phyloP scores from a whole-genome alignment of 108 stramenopile species.

The Cylindrotheca fusiformis region DNA sequence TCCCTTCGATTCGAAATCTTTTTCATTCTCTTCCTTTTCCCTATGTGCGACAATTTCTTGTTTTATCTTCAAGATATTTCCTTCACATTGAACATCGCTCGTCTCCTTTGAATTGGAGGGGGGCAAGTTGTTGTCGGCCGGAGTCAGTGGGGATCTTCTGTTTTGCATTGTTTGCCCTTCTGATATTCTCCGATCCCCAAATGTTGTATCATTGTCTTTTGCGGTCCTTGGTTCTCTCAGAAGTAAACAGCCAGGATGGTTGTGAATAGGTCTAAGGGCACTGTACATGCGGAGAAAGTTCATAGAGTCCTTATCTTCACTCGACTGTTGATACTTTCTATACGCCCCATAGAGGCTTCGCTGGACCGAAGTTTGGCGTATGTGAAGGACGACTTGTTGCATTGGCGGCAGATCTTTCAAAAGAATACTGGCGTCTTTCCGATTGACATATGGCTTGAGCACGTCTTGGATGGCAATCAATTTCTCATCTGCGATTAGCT shows the following conservation, averaged over 20 bases:
- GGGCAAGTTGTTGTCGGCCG: background rate
- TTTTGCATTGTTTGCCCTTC: too few species aligned
- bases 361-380: slow-evolving; percentile 63
- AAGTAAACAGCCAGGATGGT: slow-evolving; percentile 52
- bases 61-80: background rate
- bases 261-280: slow-evolving; percentile 48
- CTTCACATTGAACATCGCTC: background rate
- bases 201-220: slow-evolving; percentile 4
- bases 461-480: slow-evolving; percentile 34
- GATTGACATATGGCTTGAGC: slow-evolving; percentile 51
- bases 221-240: background rate
- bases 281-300: slow-evolving; percentile 53
- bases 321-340: slow-evolving; percentile 22
- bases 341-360: slow-evolving; percentile 49
- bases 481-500: background rate
- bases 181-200: too few species aligned
- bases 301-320: slow-evolving; percentile 9
- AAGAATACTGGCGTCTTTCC: slow-evolving; percentile 49
- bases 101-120: background rate
- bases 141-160: background rate
- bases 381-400: slow-evolving; percentile 60
- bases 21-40: background rate
- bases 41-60: background rate
- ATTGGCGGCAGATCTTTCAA: slow-evolving; percentile 50
- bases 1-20: too few species aligned